These are phyloP conservation scores for Cotoneaster glaucophyllus DNA, from an alignment of 306 rosid genomes.

Conservation along the genomic window DNA sequence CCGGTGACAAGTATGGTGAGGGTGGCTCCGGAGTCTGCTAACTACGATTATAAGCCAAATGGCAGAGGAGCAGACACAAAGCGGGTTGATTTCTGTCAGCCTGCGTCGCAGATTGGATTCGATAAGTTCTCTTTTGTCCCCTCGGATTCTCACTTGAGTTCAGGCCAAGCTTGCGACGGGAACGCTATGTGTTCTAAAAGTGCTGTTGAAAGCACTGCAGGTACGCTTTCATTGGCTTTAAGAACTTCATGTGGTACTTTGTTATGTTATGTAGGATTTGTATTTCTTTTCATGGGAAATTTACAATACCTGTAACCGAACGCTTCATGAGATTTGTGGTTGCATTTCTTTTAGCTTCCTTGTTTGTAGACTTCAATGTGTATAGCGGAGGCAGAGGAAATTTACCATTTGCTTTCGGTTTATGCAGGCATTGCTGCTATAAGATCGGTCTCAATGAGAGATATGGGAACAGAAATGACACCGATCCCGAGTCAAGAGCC, in stretches of 20 bases:
- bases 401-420: background rate
- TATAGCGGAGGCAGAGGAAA: background rate
- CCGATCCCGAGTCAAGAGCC: conserved; percentile 92
- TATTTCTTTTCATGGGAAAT: background rate
- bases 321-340: background rate
- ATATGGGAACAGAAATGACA: conserved; percentile 99
- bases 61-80: conserved; percentile 55
- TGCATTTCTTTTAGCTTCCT: background rate
- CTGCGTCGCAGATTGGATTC: conserved; percentile 43
- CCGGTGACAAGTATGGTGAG: conserved; percentile 46
- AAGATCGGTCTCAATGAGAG: conserved; percentile 94
- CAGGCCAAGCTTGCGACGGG: conserved; percentile 38
- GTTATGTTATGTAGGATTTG: background rate
- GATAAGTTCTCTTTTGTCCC: conserved; percentile 75
- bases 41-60: conserved; percentile 42
- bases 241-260: background rate
- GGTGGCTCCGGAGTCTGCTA: conserved; percentile 70
- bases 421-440: conserved; percentile 57
- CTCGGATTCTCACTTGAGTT: conserved; percentile 27
- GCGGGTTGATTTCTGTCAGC: conserved; percentile 68
- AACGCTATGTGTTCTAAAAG: conserved; percentile 26
- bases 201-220: conserved; percentile 42
- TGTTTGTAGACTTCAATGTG: background rate
- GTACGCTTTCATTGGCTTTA: conserved; percentile 24
- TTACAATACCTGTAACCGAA: background rate